Base-by-base conservation (phyloP, 2,329 filamentous ascomycete species). In the Alternaria gaisen region DNA sequence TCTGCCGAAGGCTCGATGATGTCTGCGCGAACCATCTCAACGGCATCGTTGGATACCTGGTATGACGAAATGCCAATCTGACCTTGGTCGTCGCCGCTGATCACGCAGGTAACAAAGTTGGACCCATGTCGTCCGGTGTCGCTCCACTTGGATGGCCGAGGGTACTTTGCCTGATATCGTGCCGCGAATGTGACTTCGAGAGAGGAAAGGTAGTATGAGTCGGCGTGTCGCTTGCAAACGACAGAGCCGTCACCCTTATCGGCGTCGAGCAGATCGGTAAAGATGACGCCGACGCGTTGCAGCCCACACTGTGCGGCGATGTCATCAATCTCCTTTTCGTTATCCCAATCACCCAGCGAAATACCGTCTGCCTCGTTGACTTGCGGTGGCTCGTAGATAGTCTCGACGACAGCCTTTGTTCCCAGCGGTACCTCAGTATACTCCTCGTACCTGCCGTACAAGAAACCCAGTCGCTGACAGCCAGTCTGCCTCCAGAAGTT, bases 331-430 rank as follows among this genome's bases (percentile, higher is more conserved):
- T 92, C 90, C 60, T 89, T 85, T 80, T 97, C 93, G 61, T 93
- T 92, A 32, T 91, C 88, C 92, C 94, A 98, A 0, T 92, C 86
- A 52, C 89, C 88, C 58, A 97, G 82, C 0, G 93, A 94, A 47
- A 98, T 87, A 1, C 95, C 95, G 73, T 99, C 95, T 14, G 90
- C 75, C 79, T 99, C 95, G 69, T 94, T 90, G 36, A 94, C 83
- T 76, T 99, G 95, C 3, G 95, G 95, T 5, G 94, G 92, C 76
- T 99, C 95, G 72, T 97, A 99, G 66, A 99, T 97, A 41, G 94
- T 94, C 81, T 99, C 94, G 0, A 99, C 94, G 1, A 99, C 88
- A 16, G 94, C 94, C 80, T 99, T 99, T 58, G 97, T 88, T 10
- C 96, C 96, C 0, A 99, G 85, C 0, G 95, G 96, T 4, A 99